Percentiles rank a stretch among this genome's conserved stretches.
phyloP scores from a whole-genome alignment of 2,329 filamentous ascomycete species.

The Dothideomycetes sp. region DNA sequence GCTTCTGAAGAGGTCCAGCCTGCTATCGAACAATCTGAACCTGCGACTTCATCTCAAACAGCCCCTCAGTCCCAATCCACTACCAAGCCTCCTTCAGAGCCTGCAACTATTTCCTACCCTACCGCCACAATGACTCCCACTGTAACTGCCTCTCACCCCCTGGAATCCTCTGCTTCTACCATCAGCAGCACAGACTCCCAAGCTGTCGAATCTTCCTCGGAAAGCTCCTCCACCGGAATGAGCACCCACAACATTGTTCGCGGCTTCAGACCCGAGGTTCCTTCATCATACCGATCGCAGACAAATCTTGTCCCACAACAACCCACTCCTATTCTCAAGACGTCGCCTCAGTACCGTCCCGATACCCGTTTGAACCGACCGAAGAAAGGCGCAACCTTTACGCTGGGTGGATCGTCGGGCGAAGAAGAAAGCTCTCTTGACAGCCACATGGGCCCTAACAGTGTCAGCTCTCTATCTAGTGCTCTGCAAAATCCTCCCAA shows the following conservation, averaged over 20 bases:
- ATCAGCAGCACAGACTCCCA: constrained; percentile 34
- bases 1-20: background rate
- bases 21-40: constrained; percentile 4
- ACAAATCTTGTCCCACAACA: constrained; percentile 44
- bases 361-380: background rate
- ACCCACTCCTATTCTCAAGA: constrained; percentile 53
- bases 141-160: constrained; percentile 29
- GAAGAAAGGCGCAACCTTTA: constrained; percentile 60
- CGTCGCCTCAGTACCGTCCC: constrained; percentile 27
- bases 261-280: constrained; percentile 72
- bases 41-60: too few species aligned
- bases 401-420: constrained; percentile 67
- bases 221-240: constrained; percentile 55
- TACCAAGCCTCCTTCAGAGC: constrained; percentile 11
- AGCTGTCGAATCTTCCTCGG: constrained; percentile 35
- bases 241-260: constrained; percentile 65
- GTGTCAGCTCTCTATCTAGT: constrained; percentile 47
- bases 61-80: constrained; percentile 14
- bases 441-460: constrained; percentile 45
- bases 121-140: constrained; percentile 7
- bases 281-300: constrained; percentile 57
- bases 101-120: background rate
- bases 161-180: constrained; percentile 53
- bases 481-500: constrained; percentile 47
- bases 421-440: constrained; percentile 75